Evolutionary conservation across 768 basidiomycete genomes (phyloP).

Genomic region (Lanmaoa pseudosensibilis): DNA sequence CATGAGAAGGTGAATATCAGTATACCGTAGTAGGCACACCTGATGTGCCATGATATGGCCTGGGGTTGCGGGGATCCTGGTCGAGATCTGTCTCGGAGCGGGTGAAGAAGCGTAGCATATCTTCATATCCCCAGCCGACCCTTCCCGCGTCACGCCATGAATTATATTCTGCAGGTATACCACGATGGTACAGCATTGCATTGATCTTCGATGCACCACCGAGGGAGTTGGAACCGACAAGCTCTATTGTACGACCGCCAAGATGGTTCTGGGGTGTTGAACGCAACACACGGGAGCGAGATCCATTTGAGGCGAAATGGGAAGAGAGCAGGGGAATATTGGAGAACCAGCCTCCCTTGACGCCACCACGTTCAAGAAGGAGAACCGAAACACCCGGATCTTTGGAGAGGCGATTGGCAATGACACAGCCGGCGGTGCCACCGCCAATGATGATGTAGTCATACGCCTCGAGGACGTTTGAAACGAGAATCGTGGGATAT

Average conservation of each 20-base stretch:
- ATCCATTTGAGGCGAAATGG: constrained; percentile 16
- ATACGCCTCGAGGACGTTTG: not conserved
- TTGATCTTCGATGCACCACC: constrained; percentile 51
- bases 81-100: constrained; percentile 30
- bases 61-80: not conserved
- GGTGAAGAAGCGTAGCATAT: constrained; percentile 34
- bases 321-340: constrained; percentile 33
- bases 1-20: not conserved
- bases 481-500: not conserved
- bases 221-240: constrained; percentile 30
- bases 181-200: constrained; percentile 37
- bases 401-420: constrained; percentile 32
- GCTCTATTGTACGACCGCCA: not conserved
- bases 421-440: not conserved
- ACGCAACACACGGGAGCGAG: not conserved
- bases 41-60: not conserved
- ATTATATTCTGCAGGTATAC: constrained; percentile 34
- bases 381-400: constrained; percentile 32
- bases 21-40: not conserved
- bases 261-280: not conserved
- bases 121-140: constrained; percentile 37
- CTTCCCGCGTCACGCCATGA: constrained; percentile 31
- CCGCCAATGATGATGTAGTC: not conserved
- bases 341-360: constrained; percentile 20
- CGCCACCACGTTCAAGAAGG: constrained; percentile 36